Conservation (phyloP, 306 rosid species). For the Begonia peltatifolia region DNA sequence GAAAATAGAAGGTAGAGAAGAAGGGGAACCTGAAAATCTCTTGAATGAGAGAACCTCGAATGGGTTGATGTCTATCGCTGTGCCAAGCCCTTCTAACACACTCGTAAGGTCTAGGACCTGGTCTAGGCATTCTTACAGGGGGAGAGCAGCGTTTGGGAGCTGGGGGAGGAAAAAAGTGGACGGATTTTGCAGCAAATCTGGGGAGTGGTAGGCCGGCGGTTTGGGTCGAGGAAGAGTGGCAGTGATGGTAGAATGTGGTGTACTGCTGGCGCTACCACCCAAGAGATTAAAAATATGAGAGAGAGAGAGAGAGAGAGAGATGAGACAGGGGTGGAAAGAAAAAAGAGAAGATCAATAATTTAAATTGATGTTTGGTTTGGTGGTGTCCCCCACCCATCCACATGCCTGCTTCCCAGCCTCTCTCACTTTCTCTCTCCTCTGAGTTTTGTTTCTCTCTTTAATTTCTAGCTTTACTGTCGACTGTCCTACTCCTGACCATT, state of each 20-base stretch:
- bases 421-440: conserved; percentile 13
- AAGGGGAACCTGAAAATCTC: conserved; percentile 59
- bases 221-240: too few species aligned
- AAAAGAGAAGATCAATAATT: conserved; percentile 24
- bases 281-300: neutral
- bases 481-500: too few species aligned
- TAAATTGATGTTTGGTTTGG: conserved; percentile 19
- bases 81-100: conserved; percentile 82
- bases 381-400: conserved; percentile 68
- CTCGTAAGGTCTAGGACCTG: conserved; percentile 65
- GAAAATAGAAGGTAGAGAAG: neutral
- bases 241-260: too few species aligned
- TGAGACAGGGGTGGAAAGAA: conserved; percentile 6
- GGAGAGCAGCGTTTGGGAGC: conserved; percentile 5
- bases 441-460: too few species aligned
- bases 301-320: neutral
- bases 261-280: too few species aligned
- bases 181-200: neutral
- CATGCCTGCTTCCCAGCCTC: conserved; percentile 62
- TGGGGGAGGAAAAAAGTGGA: neutral
- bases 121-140: conserved; percentile 47
- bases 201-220: too few species aligned
- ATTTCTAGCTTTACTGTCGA: too few species aligned
- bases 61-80: conserved; percentile 66
- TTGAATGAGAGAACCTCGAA: conserved; percentile 67